Base-by-base conservation (phyloP, 2,329 filamentous ascomycete genomes). In the Dactylellina drechsleri region DNA sequence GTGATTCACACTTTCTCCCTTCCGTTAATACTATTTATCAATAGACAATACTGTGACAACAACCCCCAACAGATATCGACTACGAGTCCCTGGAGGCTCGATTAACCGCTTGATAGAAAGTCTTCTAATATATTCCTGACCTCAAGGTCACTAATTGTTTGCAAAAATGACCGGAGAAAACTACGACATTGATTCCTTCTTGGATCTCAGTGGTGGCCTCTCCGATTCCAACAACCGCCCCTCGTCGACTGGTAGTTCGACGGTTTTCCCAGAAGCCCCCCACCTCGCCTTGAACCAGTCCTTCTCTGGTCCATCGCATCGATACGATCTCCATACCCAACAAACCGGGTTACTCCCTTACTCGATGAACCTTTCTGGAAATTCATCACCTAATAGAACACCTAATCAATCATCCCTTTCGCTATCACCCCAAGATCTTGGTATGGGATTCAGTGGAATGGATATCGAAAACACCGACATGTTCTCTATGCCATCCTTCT, bases 291-390 rank as follows among this genome's bases (percentile, higher is more conserved):
- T 71, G 36, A 78, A 72, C 41, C 77, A 78, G 54, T 77, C 77
- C 18, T 87, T 93, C 80, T 89, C 88, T 56, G 92, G 89, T 41
- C 94, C 95, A 7, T 97, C 92, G 82, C 93, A 97, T 84, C 92
- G 96, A 83, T 98, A 98, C 85, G 92, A 93, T 80, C 89, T 92
- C 81, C 96, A 97, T 85, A 92, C 92, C 84, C 95, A 99, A 82
- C 93, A 97, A 84, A 97, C 95, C 2, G 93, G 93, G 77, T 89
- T 97, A 31, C 92, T 95, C 0, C 90, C 92, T 0, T 93, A 93
- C 76, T 93, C 92, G 61, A 85, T 95, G 77, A 91, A 88, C 57
- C 43, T 47, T 15, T 47, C 43, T 47, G 13, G 43, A 47, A 47
- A 47, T 47, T 67, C 70, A 8, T 67, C 70, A 3, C 70, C 91